Percentiles rank a stretch among this genome's conserved stretches.
These are phyloP conservation scores for Obba rivulosa DNA, from an alignment of 768 basidiomycete species.

Conservation along the genomic window DNA sequence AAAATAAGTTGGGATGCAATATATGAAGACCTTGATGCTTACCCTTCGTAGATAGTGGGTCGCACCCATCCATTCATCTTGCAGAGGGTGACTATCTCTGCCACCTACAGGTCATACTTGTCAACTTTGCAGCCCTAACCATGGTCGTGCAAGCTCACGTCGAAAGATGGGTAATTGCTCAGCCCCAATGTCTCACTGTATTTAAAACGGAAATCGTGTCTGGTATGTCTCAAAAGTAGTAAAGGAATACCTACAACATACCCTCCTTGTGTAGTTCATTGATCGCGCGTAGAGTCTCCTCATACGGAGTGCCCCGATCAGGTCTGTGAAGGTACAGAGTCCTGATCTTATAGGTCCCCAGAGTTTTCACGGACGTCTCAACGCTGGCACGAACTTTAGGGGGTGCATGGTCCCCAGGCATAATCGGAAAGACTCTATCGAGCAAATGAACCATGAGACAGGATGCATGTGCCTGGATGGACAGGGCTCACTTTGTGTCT, in stretches of 20 bases:
- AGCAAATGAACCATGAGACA: neutral
- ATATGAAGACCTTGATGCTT: slow-evolving; percentile 12
- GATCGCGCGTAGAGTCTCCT: slow-evolving; percentile 43
- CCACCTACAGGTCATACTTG: slow-evolving; percentile 28
- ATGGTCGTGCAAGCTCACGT: slow-evolving; percentile 24
- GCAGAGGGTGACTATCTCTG: slow-evolving; percentile 50
- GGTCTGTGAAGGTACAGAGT: slow-evolving; percentile 53
- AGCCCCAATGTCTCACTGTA: slow-evolving; percentile 47
- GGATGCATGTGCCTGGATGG: slow-evolving; percentile 14
- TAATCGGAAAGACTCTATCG: too few species aligned
- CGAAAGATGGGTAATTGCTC: slow-evolving; percentile 51
- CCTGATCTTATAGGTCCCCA: slow-evolving; percentile 38
- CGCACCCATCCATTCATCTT: slow-evolving; percentile 42
- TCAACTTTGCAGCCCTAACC: neutral
- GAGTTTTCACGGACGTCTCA: slow-evolving; percentile 34
- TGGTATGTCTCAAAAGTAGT: neutral
- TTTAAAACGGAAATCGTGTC: neutral
- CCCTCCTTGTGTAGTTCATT: slow-evolving; percentile 49
- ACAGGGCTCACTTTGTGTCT: slow-evolving; percentile 37
- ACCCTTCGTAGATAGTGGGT: slow-evolving; percentile 48
- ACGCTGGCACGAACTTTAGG: too few species aligned
- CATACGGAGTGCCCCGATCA: slow-evolving; percentile 46
- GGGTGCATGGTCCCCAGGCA: too few species aligned
- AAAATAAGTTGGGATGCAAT: neutral
- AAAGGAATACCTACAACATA: slow-evolving; percentile 34